Percentiles rank a stretch among this genome's conserved stretches.
These are phyloP conservation scores for Lipomyces yamadae DNA, from an alignment of 805 yeast genomes.

Conservation along the genomic window DNA sequence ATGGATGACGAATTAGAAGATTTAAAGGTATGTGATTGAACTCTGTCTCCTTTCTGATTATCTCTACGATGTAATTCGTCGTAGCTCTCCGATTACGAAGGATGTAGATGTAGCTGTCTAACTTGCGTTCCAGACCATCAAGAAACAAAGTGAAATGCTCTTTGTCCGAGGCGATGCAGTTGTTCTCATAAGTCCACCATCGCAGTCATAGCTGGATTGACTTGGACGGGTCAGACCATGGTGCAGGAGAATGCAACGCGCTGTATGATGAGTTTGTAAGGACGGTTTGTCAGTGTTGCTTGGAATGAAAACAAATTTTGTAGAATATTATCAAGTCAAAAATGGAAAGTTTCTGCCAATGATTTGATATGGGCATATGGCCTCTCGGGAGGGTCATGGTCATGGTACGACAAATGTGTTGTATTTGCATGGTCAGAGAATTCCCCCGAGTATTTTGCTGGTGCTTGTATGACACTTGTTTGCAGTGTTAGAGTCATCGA, in stretches of 20 bases:
- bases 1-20: slow-evolving; percentile 55
- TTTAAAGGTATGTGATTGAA: slow-evolving; percentile 18
- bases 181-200: slow-evolving; percentile 67
- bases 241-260: background rate
- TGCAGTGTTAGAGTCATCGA: too few relatives aligned
- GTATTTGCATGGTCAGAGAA: too few relatives aligned
- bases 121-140: slow-evolving; percentile 50
- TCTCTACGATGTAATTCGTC: background rate
- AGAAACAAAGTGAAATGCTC: slow-evolving; percentile 75
- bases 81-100: too few relatives aligned
- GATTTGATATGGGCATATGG: too few relatives aligned
- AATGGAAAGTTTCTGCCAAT: background rate
- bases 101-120: background rate
- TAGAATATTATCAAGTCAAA: background rate
- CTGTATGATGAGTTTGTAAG: background rate
- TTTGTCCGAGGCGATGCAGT: slow-evolving; percentile 98
- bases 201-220: slow-evolving; percentile 12
- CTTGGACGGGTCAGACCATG: background rate
- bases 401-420: too few relatives aligned
- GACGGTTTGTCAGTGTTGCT: background rate
- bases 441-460: too few relatives aligned
- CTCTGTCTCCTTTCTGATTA: background rate
- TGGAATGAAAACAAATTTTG: background rate
- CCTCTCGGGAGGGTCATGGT: too few relatives aligned
- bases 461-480: too few relatives aligned